Conservation (phyloP, 1,284 basidiomycete species). For the Pseudozyma hubeiensis region DNA sequence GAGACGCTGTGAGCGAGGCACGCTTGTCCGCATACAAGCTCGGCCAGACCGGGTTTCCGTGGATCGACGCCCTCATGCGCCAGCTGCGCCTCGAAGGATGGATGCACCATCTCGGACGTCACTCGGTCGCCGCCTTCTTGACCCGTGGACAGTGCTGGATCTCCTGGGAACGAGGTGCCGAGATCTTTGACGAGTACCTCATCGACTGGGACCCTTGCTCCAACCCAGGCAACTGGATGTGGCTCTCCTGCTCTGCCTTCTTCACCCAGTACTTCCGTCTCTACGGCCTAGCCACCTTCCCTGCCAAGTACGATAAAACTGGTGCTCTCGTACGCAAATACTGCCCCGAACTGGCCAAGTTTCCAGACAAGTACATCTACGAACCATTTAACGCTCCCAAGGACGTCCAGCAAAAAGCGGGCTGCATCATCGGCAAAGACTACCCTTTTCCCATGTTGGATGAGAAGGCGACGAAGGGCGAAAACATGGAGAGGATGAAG, state of each 20-base stretch:
- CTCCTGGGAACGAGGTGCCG: conserved; percentile 74
- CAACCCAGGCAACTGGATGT: conserved; percentile 72
- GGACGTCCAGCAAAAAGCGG: conserved; percentile 58
- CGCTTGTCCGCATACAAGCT: conserved; percentile 70
- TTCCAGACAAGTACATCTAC: conserved; percentile 64
- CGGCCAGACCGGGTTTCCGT: conserved; percentile 72
- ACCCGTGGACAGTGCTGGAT: conserved; percentile 74
- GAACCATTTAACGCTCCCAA: conserved; percentile 55
- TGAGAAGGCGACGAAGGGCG: conserved; percentile 58
- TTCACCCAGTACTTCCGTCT: conserved; percentile 69
- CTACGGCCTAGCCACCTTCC: conserved; percentile 71
- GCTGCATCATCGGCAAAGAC: conserved; percentile 60
- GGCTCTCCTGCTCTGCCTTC: conserved; percentile 72
- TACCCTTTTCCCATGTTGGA: conserved; percentile 62
- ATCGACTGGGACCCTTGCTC: conserved; percentile 71
- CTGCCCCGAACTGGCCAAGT: conserved; percentile 68
- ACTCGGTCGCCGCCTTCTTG: conserved; percentile 73
- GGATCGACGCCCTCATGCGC: conserved; percentile 72
- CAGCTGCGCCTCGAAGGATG: conserved; percentile 71
- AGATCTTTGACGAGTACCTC: conserved; percentile 71
- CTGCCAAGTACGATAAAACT: conserved; percentile 71
- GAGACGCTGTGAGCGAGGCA: conserved; percentile 69
- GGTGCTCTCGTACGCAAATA: conserved; percentile 71
- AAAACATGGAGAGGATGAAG: conserved; percentile 54
- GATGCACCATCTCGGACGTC: conserved; percentile 71